Evolutionary conservation across 805 yeast genomes (phyloP).

Genomic region (Spathaspora hagerdaliae): DNA sequence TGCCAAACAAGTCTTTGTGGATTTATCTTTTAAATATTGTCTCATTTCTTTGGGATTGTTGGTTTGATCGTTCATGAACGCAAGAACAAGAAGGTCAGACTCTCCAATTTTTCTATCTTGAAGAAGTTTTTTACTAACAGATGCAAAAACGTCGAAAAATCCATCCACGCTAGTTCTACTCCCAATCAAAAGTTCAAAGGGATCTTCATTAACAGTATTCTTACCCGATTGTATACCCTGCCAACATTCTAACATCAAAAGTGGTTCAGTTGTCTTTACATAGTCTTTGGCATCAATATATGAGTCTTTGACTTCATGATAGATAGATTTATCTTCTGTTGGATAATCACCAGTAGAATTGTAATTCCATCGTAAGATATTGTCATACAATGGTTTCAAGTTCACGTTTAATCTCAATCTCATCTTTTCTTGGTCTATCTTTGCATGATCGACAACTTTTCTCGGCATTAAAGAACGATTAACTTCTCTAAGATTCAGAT

Average conservation of each 20-base stretch:
- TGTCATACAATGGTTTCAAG: conserved; percentile 66
- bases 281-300: conserved; percentile 66
- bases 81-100: conserved; percentile 66
- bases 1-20: conserved; percentile 64
- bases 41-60: conserved; percentile 15
- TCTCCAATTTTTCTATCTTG: conserved; percentile 60
- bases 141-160: conserved; percentile 81
- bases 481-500: conserved; percentile 24
- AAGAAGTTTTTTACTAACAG: conserved; percentile 52
- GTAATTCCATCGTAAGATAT: conserved; percentile 75
- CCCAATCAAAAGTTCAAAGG: conserved; percentile 69
- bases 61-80: conserved; percentile 25
- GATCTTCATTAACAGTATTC: conserved; percentile 52
- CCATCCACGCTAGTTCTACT: conserved; percentile 80
- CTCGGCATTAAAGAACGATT: conserved; percentile 7
- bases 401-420: conserved; percentile 75
- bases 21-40: conserved; percentile 24
- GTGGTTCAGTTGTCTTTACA: conserved; percentile 66
- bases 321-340: conserved; percentile 40
- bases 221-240: conserved; percentile 77
- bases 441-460: conserved; percentile 30
- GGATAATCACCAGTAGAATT: conserved; percentile 55
- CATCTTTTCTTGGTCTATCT: conserved; percentile 71
- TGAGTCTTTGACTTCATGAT: conserved; percentile 47
- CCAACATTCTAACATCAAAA: conserved; percentile 89